phyloP scores from a whole-genome alignment of 1,139 yeast genomes.

The Kluyveromyces sp. region DNA sequence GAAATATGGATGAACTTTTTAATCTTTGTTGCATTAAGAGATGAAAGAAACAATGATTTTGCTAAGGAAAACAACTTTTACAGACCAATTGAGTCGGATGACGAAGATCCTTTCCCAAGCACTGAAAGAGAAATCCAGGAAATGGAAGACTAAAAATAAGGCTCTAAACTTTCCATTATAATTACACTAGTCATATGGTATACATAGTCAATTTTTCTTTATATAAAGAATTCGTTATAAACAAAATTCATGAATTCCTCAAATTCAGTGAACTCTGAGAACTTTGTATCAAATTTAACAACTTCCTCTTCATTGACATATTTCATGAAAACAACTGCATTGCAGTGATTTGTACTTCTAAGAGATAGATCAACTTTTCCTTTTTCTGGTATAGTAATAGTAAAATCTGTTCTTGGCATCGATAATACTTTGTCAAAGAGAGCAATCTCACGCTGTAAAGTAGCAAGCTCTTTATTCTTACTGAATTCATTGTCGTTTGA shows the following conservation, averaged over 20 bases:
- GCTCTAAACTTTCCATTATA: neutral
- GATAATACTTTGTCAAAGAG: slow-evolving; percentile 20
- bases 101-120: slow-evolving; percentile 5
- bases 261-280: slow-evolving; percentile 28
- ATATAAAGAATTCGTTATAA: slow-evolving; percentile 19
- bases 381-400: slow-evolving; percentile 11
- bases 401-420: slow-evolving; percentile 19
- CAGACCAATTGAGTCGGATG: slow-evolving; percentile 2
- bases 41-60: slow-evolving; percentile 38
- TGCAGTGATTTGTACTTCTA: slow-evolving; percentile 28
- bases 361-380: slow-evolving; percentile 16
- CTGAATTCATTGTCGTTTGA: neutral
- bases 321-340: slow-evolving; percentile 21
- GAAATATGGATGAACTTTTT: slow-evolving; percentile 69
- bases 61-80: slow-evolving; percentile 6
- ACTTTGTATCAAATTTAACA: slow-evolving; percentile 21
- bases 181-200: neutral
- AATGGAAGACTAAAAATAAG: slow-evolving; percentile 3
- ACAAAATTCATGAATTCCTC: slow-evolving; percentile 30
- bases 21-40: slow-evolving; percentile 55
- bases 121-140: slow-evolving; percentile 12
- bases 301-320: slow-evolving; percentile 10
- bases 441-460: slow-evolving; percentile 19
- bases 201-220: neutral
- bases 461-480: slow-evolving; percentile 17